A percentile compares a stretch with the other conserved stretches of the same genome.
Evolutionary conservation across 2,329 filamentous ascomycete species (phyloP).

Genomic region (Clarireedia sp.): DNA sequence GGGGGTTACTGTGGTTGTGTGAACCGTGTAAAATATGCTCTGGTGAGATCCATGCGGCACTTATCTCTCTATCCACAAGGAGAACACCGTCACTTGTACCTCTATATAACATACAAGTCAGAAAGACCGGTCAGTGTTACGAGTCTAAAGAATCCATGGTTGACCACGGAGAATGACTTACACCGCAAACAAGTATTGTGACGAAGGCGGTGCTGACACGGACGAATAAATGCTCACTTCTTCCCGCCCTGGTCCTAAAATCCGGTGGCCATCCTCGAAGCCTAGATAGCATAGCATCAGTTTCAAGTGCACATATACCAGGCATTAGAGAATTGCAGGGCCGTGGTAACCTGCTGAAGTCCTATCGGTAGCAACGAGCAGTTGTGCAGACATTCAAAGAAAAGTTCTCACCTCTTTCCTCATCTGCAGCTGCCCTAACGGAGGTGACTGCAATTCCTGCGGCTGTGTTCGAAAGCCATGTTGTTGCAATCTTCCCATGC

Average conservation of each 20-base stretch:
- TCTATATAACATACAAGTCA: background rate
- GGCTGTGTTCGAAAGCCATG: background rate
- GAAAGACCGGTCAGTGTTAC: background rate
- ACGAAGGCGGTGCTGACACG: background rate
- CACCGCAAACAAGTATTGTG: slow-evolving; percentile 1
- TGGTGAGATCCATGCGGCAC: background rate
- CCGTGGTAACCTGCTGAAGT: too few species aligned
- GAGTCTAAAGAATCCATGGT: too few species aligned
- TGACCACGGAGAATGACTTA: background rate
- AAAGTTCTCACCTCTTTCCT: too few species aligned
- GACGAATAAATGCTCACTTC: background rate
- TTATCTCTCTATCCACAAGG: background rate
- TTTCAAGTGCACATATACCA: background rate
- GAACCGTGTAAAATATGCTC: background rate
- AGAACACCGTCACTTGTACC: slow-evolving; percentile 6
- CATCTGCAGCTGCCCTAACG: background rate
- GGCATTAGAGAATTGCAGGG: too few species aligned
- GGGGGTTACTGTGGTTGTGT: slow-evolving; percentile 24
- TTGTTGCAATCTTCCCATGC: background rate
- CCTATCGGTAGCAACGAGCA: too few species aligned
- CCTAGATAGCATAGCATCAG: background rate
- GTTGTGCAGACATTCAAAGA: too few species aligned
- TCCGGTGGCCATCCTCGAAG: background rate
- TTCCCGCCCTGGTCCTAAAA: slow-evolving; percentile 1
- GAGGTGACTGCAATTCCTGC: background rate